Conservation (phyloP, 208 protist species). For the Plasmodiophora brassicae region DNA sequence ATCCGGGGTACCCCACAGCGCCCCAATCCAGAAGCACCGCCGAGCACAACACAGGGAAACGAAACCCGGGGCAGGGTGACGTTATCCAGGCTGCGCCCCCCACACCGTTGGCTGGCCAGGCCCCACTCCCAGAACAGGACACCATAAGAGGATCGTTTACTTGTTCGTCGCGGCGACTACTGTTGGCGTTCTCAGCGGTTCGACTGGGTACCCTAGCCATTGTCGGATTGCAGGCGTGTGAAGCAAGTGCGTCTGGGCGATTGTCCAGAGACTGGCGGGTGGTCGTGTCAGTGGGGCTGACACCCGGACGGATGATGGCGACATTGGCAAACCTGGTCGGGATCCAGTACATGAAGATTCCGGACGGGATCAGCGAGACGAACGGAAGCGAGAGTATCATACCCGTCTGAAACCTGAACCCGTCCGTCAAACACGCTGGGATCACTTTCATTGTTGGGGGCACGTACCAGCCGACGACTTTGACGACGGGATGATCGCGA, state of each 20-base stretch:
- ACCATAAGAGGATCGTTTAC: too few species aligned
- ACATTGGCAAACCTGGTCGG: neutral
- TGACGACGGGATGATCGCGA: neutral
- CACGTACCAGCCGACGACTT: neutral
- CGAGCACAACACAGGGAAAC: too few species aligned
- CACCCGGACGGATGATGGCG: neutral
- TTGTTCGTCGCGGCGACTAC: too few species aligned
- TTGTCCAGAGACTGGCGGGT: slow-evolving; percentile 17
- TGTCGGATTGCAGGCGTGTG: neutral
- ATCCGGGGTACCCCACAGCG: too few species aligned
- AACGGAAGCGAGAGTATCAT: neutral
- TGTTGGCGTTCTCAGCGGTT: too few species aligned
- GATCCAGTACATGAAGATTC: slow-evolving; percentile 14
- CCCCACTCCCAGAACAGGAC: too few species aligned
- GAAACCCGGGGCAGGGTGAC: too few species aligned
- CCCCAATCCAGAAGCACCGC: too few species aligned
- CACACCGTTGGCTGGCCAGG: too few species aligned
- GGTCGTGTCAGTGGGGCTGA: neutral
- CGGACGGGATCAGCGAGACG: neutral
- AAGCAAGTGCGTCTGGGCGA: neutral
- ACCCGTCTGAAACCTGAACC: neutral
- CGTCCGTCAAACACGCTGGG: neutral
- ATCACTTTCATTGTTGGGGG: neutral
- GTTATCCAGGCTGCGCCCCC: too few species aligned
- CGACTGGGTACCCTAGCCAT: neutral